These are phyloP conservation scores for Rhizophagus clarus DNA, from an alignment of 192 early-diverging fungal genomes.

Conservation along the genomic window DNA sequence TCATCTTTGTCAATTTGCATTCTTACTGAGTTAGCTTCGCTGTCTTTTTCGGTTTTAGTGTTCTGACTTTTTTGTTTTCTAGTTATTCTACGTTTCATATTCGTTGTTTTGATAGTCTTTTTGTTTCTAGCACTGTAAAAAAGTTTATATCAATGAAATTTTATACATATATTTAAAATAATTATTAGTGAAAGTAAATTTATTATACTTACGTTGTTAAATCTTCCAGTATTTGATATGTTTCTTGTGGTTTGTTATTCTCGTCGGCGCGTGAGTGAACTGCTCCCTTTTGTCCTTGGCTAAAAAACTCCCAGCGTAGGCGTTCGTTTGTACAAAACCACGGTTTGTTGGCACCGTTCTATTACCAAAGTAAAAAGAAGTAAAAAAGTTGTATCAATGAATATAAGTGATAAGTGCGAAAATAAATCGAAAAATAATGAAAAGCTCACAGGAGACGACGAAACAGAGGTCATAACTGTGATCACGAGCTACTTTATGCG, in stretches of 20 bases:
- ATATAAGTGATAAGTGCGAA: not conserved
- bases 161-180: no score
- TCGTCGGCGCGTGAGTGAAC: not conserved
- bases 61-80: not conserved
- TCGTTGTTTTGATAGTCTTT: not conserved
- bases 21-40: not conserved
- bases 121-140: not conserved
- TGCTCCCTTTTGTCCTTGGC: not conserved
- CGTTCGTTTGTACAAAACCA: constrained; percentile 17
- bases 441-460: constrained; percentile 14
- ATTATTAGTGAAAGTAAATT: not conserved
- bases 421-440: not conserved
- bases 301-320: constrained; percentile 1
- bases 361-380: not conserved
- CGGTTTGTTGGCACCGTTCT: constrained; percentile 4
- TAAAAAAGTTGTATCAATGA: constrained; percentile 11
- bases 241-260: not conserved
- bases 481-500: constrained; percentile 11
- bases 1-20: not conserved
- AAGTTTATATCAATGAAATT: not conserved
- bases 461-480: constrained; percentile 18
- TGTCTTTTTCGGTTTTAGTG: not conserved
- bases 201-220: not conserved
- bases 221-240: not conserved
- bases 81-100: not conserved